Evolutionary conservation across 208 protist species (phyloP), one percentile per base, ranked within the genome.

Genomic region (Histomonas meleagridis): DNA sequence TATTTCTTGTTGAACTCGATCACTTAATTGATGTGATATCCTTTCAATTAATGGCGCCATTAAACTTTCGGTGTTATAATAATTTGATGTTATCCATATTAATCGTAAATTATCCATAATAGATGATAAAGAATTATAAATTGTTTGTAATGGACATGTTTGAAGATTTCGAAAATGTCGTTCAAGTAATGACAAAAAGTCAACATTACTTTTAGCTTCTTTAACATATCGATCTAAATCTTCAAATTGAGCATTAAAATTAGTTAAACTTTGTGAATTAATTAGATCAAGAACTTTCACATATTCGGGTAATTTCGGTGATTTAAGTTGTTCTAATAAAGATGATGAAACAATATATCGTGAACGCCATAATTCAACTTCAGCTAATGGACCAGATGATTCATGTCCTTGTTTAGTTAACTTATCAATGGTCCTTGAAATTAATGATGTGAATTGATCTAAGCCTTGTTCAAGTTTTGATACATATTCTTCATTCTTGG

Each of bases 21-120:
- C 95, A 62, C 97, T 95, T 92, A 99, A 98, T 90, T 98, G 94
- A 92, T 97, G 95, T 1, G 97, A 97, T 92, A 99, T 98, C 92
- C 98, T 96, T 93, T 98, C 97, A 92, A 99, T 95, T 90, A 99
- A 94, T 18, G 97, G 96, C 26, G 97, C 96, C 97, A 99, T 99
- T 35, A 97, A 94, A 92, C 98, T 97, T 94, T 99, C 97, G 12
- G 96, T 98, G 94, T 98, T 99, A 95, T 98, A 99, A 95, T 99
- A 97, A 81, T 97, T 95, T 32, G 97, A 99, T 93, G 99, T 99
- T 93, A 98, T 98, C 98, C 98, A 99, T 65, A 99, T 97, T 97
- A 99, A 99, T 49, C 97, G 96, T 49, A 99, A 95, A 12, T 97
- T 97, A 76, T 96, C 98, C 96, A 99, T 98, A 97, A 99, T 98